A percentile compares a stretch with the other conserved stretches of the same genome.
phyloP scores from a whole-genome alignment of 108 stramenopile genomes.

The Cyclostephanos tholiformis region DNA sequence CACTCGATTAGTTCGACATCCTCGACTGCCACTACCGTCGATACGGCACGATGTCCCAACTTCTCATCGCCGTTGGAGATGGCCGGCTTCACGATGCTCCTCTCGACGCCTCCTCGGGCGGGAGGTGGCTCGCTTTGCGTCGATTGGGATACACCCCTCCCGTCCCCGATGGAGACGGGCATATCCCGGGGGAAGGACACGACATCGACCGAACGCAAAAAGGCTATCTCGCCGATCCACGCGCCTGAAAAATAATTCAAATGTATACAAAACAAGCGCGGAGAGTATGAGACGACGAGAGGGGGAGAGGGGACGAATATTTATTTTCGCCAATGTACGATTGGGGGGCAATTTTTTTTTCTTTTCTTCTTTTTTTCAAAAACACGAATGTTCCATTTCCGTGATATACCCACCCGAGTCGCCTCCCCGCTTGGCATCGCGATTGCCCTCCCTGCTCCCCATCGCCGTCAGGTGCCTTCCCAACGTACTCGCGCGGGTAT shows the following conservation, averaged over 20 bases:
- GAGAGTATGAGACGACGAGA: no score
- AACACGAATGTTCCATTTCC: no score
- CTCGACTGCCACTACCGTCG: constrained; percentile 65
- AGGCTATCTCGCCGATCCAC: constrained; percentile 87
- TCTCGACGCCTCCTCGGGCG: background rate
- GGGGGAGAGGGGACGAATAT: no score
- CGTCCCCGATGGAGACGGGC: constrained; percentile 27
- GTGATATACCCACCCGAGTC: constrained; percentile 49
- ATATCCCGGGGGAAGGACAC: no score
- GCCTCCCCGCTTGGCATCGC: constrained; percentile 53
- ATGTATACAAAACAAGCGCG: no score
- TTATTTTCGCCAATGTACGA: no score
- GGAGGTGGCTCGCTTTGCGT: constrained; percentile 9
- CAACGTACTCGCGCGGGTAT: constrained; percentile 59
- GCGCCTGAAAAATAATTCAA: constrained; percentile 34
- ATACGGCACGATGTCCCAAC: constrained; percentile 38
- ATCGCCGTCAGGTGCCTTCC: constrained; percentile 74
- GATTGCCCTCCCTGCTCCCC: constrained; percentile 50
- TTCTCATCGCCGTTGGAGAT: background rate
- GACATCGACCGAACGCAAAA: constrained; percentile 55
- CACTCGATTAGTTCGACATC: constrained; percentile 70
- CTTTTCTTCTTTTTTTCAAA: no score
- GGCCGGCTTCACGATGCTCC: background rate
- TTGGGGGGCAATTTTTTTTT: no score
- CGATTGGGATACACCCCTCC: constrained; percentile 37